Conservation (phyloP, 768 basidiomycete genomes). For the Saitozyma sp. region DNA sequence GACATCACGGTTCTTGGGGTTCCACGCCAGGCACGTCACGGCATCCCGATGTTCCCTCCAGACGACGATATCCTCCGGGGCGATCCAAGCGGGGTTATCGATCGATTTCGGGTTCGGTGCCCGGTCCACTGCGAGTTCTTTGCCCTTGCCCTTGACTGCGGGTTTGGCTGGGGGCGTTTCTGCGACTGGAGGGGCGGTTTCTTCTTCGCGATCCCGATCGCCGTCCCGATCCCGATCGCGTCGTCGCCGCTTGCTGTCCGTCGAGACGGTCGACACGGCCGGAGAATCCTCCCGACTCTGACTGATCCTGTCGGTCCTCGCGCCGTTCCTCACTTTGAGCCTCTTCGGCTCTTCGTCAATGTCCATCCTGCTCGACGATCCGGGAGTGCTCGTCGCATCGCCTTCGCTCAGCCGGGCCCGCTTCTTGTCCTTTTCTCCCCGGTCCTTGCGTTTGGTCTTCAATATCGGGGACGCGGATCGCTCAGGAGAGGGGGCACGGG, state of each 20-base stretch:
- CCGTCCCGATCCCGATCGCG: too few relatives aligned
- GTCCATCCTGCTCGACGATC: constrained; percentile 13
- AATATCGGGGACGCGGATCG: constrained; percentile 10
- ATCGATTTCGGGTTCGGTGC: background rate
- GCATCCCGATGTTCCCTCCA: constrained; percentile 34
- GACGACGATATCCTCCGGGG: constrained; percentile 16
- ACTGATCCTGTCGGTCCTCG: too few relatives aligned
- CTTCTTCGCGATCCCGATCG: background rate
- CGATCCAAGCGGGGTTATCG: constrained; percentile 12
- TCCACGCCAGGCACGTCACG: constrained; percentile 46
- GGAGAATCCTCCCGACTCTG: too few relatives aligned
- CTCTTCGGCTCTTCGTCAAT: constrained; percentile 9
- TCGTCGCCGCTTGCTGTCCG: too few relatives aligned
- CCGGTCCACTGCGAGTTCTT: background rate
- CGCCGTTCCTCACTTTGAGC: background rate
- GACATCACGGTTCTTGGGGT: constrained; percentile 39
- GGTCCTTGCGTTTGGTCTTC: constrained; percentile 12
- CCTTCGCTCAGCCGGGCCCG: constrained; percentile 12
- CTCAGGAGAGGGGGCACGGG: constrained; percentile 15
- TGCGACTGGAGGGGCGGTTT: background rate
- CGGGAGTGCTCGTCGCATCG: background rate
- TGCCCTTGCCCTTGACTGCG: constrained; percentile 6
- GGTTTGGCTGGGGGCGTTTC: background rate
- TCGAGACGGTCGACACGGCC: too few relatives aligned
- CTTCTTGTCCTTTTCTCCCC: constrained; percentile 15